These are phyloP conservation scores for Pulveroboletus sp. DNA, from an alignment of 768 basidiomycete genomes.

Conservation along the genomic window DNA sequence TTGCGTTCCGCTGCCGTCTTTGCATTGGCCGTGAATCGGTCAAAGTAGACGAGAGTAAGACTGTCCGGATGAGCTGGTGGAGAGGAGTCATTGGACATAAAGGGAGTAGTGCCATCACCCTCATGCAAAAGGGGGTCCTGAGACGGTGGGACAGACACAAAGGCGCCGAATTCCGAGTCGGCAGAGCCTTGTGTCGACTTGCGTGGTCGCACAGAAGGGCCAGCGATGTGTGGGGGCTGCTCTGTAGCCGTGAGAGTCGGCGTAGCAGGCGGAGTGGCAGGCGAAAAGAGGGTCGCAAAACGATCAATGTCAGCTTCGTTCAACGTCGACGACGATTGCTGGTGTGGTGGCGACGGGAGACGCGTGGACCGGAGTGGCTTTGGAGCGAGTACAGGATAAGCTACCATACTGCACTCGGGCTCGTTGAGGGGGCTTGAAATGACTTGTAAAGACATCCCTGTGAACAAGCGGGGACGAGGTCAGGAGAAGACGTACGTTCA, in stretches of 20 bases:
- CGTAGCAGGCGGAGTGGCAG: constrained; percentile 31
- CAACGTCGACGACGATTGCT: not conserved
- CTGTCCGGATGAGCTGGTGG: constrained; percentile 6
- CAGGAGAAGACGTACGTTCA: not conserved
- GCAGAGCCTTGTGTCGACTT: constrained; percentile 23
- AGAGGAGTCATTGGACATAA: not conserved
- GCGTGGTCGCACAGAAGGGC: constrained; percentile 1
- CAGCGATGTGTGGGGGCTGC: not conserved
- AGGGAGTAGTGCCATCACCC: not conserved
- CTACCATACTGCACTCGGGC: not conserved
- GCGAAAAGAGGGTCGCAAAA: constrained; percentile 42
- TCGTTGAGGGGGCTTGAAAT: not conserved
- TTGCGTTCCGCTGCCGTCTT: constrained; percentile 49
- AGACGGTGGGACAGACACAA: constrained; percentile 50
- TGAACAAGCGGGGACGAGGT: not conserved
- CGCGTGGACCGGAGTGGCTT: not conserved
- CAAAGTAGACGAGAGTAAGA: constrained; percentile 50
- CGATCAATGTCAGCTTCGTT: constrained; percentile 34
- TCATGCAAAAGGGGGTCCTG: constrained; percentile 41
- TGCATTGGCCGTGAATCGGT: constrained; percentile 53
- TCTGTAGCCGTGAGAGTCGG: constrained; percentile 10
- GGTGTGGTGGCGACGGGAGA: not conserved
- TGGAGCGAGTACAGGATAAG: not conserved
- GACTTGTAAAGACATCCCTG: constrained; percentile 8
- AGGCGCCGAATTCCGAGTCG: constrained; percentile 57